Evolutionary conservation across 306 rosid genomes (phyloP), one percentile per base, ranked within the genome.

Genomic region (Trifolium pratense): DNA sequence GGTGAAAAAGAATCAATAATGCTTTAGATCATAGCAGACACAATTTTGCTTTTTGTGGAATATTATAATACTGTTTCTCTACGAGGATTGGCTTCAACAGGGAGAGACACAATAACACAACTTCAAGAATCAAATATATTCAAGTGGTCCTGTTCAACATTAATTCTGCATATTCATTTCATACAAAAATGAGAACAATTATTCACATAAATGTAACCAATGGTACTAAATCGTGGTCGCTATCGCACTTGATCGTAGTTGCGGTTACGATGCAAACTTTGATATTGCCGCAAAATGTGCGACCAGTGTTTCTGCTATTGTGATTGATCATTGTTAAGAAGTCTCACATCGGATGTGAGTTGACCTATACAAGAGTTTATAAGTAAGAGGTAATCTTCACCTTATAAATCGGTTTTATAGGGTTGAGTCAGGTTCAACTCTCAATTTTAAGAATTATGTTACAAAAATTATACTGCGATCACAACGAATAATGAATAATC

Each of bases 11-110:
- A 40, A 60, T 78, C 86, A 87, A 89, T 87, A 86, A 90, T 89
- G 86, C 87, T 68, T 15, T 45, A 0, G 42, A 64, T 64, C 69
- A 82, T 62, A 81, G 86, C 87, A 89, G 98, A 93, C 92, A 89
- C 83, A 80, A 82, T 32, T 68, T 79, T 93, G 88, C 96, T 86
- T 93, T 91, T 88, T 87, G 86, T 84, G 83, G 98, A 90, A 93
- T 89, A 64, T 26, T 64, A 37, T 90, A 87, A 83, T 84, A 89
- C 79, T 83, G 95, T 88, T 89, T 81, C 91, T 88, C 92, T 69
- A 70, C 85, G 78, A 87, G 92, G 85, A 88, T 89, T 88, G 86
- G 86, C 81, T 76, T 84, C 84, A 25, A 68, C 80, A 43, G 9
- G 1, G 39, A 34, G n/a, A 11, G 14, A 40, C 46, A 10, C 46